phyloP scores from a whole-genome alignment of 306 rosid genomes.

The Cucumis cinereus region DNA sequence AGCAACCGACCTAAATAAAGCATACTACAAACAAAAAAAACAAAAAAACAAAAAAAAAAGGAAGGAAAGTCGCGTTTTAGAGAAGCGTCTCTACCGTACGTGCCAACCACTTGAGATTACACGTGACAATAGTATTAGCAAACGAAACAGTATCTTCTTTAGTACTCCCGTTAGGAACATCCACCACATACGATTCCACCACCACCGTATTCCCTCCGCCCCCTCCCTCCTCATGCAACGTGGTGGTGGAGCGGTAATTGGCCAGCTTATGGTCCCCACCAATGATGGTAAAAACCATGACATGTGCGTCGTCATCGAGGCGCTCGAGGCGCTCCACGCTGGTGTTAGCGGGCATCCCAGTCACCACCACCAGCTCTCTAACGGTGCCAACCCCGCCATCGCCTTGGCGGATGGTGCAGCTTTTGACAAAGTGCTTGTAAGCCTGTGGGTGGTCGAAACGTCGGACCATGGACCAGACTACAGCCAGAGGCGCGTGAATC shows the following conservation, averaged over 20 bases:
- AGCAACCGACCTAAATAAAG: not conserved
- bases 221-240: conserved; percentile 27
- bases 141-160: conserved; percentile 49
- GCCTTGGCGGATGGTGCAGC: conserved; percentile 31
- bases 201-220: conserved; percentile 26
- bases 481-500: conserved; percentile 38
- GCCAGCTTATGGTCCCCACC: conserved; percentile 57
- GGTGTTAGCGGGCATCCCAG: conserved; percentile 41
- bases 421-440: conserved; percentile 40
- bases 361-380: conserved; percentile 27
- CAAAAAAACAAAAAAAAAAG: not conserved
- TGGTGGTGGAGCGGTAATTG: conserved; percentile 43
- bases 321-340: conserved; percentile 44
- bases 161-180: conserved; percentile 36
- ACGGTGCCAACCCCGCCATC: conserved; percentile 42
- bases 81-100: not conserved
- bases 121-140: conserved; percentile 37
- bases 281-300: conserved; percentile 38
- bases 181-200: conserved; percentile 57
- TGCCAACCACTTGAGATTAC: conserved; percentile 48
- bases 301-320: conserved; percentile 35
- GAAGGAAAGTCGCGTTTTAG: not conserved
- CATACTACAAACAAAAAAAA: not conserved
- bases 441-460: conserved; percentile 43
- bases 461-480: conserved; percentile 51